These are phyloP conservation scores for Globisporangium nunn DNA, from an alignment of 352 stramenopile genomes.

Conservation along the genomic window DNA sequence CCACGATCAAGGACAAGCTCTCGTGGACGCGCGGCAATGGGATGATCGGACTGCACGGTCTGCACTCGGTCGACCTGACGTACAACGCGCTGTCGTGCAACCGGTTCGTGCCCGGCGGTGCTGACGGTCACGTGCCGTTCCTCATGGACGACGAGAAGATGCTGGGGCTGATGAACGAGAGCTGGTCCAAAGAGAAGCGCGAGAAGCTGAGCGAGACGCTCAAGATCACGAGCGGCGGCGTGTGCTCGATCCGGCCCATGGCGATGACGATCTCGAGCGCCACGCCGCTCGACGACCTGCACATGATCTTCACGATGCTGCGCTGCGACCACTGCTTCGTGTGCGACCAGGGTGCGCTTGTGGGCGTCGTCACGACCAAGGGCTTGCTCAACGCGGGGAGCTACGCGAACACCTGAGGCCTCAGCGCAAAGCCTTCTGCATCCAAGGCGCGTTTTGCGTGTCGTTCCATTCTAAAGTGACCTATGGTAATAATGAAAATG, in stretches of 20 bases:
- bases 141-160: constrained; percentile 82
- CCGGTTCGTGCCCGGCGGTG: constrained; percentile 7
- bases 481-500: not conserved
- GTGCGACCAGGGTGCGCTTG: constrained; percentile 74
- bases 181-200: constrained; percentile 57
- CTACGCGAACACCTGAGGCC: constrained; percentile 8
- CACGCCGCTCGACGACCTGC: constrained; percentile 77
- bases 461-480: not conserved
- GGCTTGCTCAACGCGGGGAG: constrained; percentile 50
- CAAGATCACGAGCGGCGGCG: constrained; percentile 60
- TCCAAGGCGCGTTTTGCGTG: not conserved
- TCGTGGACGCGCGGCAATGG: constrained; percentile 27
- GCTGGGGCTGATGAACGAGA: constrained; percentile 62
- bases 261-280: constrained; percentile 76
- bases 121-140: constrained; percentile 38
- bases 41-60: constrained; percentile 55
- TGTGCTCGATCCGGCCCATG: constrained; percentile 68
- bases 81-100: constrained; percentile 54
- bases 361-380: constrained; percentile 79
- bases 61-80: constrained; percentile 55
- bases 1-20: constrained; percentile 54
- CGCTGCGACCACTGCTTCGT: constrained; percentile 85
- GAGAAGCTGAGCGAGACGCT: constrained; percentile 43
- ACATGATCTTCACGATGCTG: constrained; percentile 91
- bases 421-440: too few relatives aligned